A percentile compares a stretch with the other conserved stretches of the same genome.
Conservation (phyloP, 2,329 filamentous ascomycete species). For the Fusarium sp. region DNA sequence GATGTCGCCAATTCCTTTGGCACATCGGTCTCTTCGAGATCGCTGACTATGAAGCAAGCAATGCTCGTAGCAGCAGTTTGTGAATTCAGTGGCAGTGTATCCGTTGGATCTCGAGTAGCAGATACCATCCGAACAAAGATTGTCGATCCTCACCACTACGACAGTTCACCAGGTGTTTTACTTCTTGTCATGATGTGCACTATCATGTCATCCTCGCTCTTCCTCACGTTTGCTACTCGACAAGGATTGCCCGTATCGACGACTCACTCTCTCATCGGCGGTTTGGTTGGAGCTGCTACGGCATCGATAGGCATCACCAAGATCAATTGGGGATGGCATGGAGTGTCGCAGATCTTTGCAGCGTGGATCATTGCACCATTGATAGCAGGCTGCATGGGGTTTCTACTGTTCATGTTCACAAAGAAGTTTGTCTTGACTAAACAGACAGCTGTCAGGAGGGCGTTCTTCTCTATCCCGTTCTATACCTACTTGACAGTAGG, state of each 20-base stretch:
- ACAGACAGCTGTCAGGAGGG: constrained; percentile 50
- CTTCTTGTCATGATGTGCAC: constrained; percentile 67
- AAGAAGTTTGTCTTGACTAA: constrained; percentile 50
- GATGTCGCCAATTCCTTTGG: constrained; percentile 84
- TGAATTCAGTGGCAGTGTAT: constrained; percentile 71
- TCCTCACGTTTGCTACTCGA: constrained; percentile 64
- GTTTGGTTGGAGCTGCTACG: constrained; percentile 53
- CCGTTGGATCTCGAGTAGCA: constrained; percentile 70
- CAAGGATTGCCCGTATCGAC: constrained; percentile 66
- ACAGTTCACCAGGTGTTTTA: constrained; percentile 67
- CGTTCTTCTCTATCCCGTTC: constrained; percentile 53
- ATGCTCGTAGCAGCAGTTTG: constrained; percentile 69
- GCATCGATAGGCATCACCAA: constrained; percentile 53
- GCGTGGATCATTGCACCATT: constrained; percentile 55
- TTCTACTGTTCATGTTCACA: constrained; percentile 51
- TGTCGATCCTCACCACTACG: constrained; percentile 61
- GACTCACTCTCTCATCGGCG: constrained; percentile 64
- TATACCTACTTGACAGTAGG: constrained; percentile 55
- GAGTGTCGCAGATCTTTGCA: constrained; percentile 55
- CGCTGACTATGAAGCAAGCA: constrained; percentile 71
- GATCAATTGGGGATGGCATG: constrained; percentile 54
- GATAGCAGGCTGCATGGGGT: constrained; percentile 51
- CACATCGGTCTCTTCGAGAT: constrained; percentile 77
- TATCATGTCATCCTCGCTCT: constrained; percentile 63
- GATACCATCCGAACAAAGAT: constrained; percentile 70